Evolutionary conservation across 768 basidiomycete species (phyloP).

Genomic region (Cystofilobasidium macerans): DNA sequence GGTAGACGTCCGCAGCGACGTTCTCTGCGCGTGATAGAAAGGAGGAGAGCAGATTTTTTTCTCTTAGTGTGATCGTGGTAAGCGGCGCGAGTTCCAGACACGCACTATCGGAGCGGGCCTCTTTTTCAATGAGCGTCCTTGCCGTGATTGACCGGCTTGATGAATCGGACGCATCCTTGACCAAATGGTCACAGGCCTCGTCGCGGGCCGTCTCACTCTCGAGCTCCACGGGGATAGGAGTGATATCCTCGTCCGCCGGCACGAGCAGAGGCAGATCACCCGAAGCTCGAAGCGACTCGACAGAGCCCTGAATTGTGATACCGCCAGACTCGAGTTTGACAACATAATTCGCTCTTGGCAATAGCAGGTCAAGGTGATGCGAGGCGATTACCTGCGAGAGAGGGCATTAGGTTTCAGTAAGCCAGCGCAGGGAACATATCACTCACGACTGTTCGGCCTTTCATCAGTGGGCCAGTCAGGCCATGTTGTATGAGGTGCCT

Average conservation of each 20-base stretch:
- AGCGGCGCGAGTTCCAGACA: too few species aligned
- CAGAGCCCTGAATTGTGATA: conserved; percentile 60
- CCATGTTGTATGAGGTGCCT: conserved; percentile 29
- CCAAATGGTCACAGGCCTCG: conserved; percentile 30
- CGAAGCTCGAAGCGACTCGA: conserved; percentile 51
- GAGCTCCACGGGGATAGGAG: conserved; percentile 29
- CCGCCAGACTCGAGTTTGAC: conserved; percentile 71
- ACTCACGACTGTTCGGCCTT: conserved; percentile 38
- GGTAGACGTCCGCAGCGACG: conserved; percentile 43
- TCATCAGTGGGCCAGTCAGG: conserved; percentile 35
- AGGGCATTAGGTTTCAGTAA: too few species aligned
- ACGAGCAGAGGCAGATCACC: conserved; percentile 57
- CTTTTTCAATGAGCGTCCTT: not conserved
- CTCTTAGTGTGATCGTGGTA: too few species aligned
- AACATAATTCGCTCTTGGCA: conserved; percentile 60
- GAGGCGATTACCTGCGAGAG: conserved; percentile 47
- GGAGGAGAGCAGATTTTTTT: not conserved
- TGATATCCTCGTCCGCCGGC: conserved; percentile 34
- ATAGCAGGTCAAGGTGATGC: conserved; percentile 71
- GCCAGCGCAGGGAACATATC: not conserved
- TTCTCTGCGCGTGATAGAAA: conserved; percentile 23
- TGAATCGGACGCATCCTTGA: conserved; percentile 33
- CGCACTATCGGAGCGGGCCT: conserved; percentile 13
- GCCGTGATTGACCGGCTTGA: conserved; percentile 31
- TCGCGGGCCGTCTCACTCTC: conserved; percentile 32